A percentile compares a stretch with the other conserved stretches of the same genome.
phyloP scores from a whole-genome alignment of 305 asterid species.

The Fraxinus sp. region DNA sequence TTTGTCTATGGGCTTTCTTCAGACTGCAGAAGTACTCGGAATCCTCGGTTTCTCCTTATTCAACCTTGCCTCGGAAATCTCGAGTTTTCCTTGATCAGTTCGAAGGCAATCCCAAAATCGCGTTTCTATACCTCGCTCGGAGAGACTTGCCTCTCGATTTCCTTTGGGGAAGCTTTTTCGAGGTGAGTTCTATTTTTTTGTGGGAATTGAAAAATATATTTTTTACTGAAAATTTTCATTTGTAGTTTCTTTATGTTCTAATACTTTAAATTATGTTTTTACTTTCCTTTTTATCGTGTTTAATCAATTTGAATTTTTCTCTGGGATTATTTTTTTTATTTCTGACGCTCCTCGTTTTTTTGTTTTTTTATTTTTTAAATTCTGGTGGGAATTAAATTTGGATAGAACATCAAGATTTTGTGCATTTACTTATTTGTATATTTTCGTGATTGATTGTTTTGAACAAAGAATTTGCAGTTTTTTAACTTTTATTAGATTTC shows the following conservation, averaged over 20 bases:
- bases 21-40: constrained; percentile 66
- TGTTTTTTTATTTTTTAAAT: not conserved
- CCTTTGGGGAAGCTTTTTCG: constrained; percentile 82
- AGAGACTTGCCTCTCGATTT: constrained; percentile 83
- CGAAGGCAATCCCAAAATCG: constrained; percentile 67
- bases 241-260: not conserved
- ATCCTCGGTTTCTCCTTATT: constrained; percentile 25
- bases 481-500: not conserved
- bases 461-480: not conserved
- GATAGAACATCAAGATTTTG: not conserved
- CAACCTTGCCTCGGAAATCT: constrained; percentile 39
- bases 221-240: not conserved
- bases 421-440: not conserved
- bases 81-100: constrained; percentile 38
- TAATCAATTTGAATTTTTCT: not conserved
- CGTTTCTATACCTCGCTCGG: constrained; percentile 71
- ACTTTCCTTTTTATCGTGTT: not conserved
- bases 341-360: not conserved
- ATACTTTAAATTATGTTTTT: not conserved
- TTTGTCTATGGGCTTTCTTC: constrained; percentile 59
- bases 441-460: not conserved
- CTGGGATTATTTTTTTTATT: not conserved
- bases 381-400: not conserved
- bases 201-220: not conserved
- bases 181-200: constrained; percentile 43